These are phyloP conservation scores for Petunia hybrid DNA, from an alignment of 305 asterid species.

Conservation along the genomic window DNA sequence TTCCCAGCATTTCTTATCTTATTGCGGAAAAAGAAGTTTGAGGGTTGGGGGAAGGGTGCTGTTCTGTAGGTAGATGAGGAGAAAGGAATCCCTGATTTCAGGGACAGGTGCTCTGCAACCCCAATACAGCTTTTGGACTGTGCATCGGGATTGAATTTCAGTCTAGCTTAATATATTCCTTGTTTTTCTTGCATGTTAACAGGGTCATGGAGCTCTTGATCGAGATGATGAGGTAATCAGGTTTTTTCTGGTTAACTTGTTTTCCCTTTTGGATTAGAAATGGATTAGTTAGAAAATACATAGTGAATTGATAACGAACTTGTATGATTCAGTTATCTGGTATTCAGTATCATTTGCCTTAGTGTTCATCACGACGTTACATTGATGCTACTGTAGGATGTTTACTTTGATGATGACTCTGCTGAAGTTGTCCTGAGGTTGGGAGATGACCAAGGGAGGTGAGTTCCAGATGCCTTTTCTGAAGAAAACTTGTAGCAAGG, in stretches of 20 bases:
- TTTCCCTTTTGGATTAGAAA: not conserved
- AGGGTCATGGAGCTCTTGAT: constrained; percentile 83
- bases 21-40: constrained; percentile 13
- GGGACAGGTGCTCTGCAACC: constrained; percentile 20
- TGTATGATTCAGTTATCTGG: constrained; percentile 10
- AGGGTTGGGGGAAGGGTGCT: not conserved
- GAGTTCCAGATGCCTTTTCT: constrained; percentile 41
- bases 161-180: constrained; percentile 17
- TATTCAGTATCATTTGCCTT: not conserved
- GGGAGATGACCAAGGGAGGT: constrained; percentile 98
- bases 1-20: not conserved
- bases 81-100: not conserved
- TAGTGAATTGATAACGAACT: not conserved
- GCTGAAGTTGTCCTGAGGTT: constrained; percentile 97
- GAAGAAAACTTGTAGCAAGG: constrained; percentile 23
- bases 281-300: not conserved
- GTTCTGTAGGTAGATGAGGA: not conserved
- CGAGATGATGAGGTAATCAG: constrained; percentile 90
- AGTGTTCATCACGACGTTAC: not conserved
- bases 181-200: constrained; percentile 40
- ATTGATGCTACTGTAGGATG: constrained; percentile 74
- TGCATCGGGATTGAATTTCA: constrained; percentile 1
- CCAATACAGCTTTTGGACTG: not conserved
- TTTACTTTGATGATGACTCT: constrained; percentile 90
- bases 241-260: constrained; percentile 28